Evolutionary conservation across 768 basidiomycete species (phyloP), one percentile per base, ranked within the genome.

Genomic region (Leccinellum albellum): DNA sequence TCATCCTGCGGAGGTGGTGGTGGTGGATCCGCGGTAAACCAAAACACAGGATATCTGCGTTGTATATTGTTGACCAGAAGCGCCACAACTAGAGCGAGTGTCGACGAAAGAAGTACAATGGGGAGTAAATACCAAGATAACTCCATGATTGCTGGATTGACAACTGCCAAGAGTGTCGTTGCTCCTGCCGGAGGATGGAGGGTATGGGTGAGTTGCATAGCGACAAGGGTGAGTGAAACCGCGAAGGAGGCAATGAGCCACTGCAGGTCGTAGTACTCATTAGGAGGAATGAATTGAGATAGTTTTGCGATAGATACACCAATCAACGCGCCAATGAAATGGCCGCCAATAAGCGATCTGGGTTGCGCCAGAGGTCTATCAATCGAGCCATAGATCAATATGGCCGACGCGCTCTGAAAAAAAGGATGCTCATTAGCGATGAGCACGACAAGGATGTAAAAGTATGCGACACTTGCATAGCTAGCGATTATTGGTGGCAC

Each of bases 141-240:
- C 13, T 66, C 61, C 17, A 78, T 65, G 17, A 81, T 66, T 20
- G 78, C 72, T 13, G 70, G 58, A 61, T 76, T 77, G 29, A 78
- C 64, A 3, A 78, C 74, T n/a, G 81, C 77, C 10, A 84, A 70
- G 35, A 84, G 70, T 21, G 82, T 80, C 1, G 82, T 83, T 17
- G 81, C 82, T 55, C 82, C 83, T 51, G 80, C 82, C 21, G 83
- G 82, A 4, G 82, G 83, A 61, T 83, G 83, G 5, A 75, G 76
- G 4, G 79, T 84, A 9, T 65, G 66, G 14, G 82, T 81, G 50
- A 83, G 69, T 60, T 82, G 80, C 83, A 84, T 82, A 23, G 73
- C 62, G 10, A 81, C 78, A 42, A 81, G 63, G 26, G 78, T 52
- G 15, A 70, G 60, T 1, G 78, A 77, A 52, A 77, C 78, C 0